Evolutionary conservation across 768 basidiomycete species (phyloP).

Genomic region (Rhodotorula sphaerocarpa): DNA sequence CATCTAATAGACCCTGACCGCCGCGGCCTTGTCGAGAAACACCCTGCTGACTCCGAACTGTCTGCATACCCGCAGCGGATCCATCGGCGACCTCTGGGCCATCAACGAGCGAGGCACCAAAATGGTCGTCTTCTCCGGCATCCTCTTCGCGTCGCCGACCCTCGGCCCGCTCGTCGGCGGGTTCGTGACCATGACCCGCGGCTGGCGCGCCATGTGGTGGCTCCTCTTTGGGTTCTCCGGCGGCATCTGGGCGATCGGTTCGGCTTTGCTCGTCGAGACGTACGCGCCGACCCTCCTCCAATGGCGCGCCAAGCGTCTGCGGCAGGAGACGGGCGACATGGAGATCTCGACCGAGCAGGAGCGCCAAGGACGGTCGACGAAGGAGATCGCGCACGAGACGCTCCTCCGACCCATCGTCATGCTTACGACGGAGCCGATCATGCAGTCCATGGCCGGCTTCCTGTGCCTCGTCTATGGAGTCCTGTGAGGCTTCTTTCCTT

Average conservation of each 20-base stretch:
- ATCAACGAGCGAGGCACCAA: conserved; percentile 41
- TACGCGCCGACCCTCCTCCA: conserved; percentile 58
- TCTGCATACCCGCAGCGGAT: background rate
- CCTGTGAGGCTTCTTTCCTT: background rate
- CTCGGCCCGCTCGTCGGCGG: conserved; percentile 61
- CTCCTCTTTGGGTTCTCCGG: conserved; percentile 21
- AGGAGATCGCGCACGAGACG: conserved; percentile 54
- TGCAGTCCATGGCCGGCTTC: conserved; percentile 57
- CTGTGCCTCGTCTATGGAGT: conserved; percentile 50
- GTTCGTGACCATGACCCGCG: conserved; percentile 48
- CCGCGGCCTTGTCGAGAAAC: too few species aligned
- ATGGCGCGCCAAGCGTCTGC: conserved; percentile 49
- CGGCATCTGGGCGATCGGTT: conserved; percentile 38
- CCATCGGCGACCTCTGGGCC: conserved; percentile 31
- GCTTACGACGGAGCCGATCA: conserved; percentile 57
- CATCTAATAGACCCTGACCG: conserved; percentile 30
- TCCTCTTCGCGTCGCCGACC: conserved; percentile 20
- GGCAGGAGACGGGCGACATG: conserved; percentile 45
- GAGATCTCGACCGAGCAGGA: conserved; percentile 46
- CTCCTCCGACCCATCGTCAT: conserved; percentile 57
- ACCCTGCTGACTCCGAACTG: too few species aligned
- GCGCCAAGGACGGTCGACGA: conserved; percentile 48
- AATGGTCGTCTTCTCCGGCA: conserved; percentile 41
- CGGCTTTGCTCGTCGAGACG: conserved; percentile 55
- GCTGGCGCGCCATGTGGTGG: conserved; percentile 59